Evolutionary conservation across 2,329 filamentous ascomycete genomes (phyloP).

Genomic region (Xylaria sp.): DNA sequence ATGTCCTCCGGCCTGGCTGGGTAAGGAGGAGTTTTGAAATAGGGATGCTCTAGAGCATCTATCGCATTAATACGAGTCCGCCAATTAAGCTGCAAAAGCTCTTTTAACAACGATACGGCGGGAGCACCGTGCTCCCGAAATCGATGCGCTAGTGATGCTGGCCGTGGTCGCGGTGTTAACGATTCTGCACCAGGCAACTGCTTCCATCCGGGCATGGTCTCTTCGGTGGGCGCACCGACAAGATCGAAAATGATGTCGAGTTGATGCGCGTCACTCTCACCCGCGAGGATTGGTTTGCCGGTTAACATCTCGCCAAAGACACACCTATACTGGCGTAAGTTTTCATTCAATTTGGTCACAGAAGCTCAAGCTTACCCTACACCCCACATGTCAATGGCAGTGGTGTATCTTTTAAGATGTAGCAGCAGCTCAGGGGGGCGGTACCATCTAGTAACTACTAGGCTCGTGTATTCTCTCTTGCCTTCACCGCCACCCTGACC

Average conservation of each 20-base stretch:
- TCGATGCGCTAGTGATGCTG: conserved; percentile 70
- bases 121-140: conserved; percentile 76
- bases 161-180: conserved; percentile 65
- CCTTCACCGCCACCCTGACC: conserved; percentile 85
- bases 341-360: not conserved
- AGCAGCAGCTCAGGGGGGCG: conserved; percentile 90
- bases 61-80: conserved; percentile 87
- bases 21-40: conserved; percentile 80
- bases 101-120: conserved; percentile 79
- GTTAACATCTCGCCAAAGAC: conserved; percentile 98
- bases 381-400: conserved; percentile 97
- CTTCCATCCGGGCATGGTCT: conserved; percentile 92
- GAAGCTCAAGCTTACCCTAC: conserved; percentile 70
- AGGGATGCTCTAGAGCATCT: conserved; percentile 89
- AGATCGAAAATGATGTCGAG: conserved; percentile 93
- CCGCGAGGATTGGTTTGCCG: conserved; percentile 88
- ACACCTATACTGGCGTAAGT: conserved; percentile 62
- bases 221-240: conserved; percentile 85
- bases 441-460: conserved; percentile 98
- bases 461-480: conserved; percentile 88
- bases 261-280: conserved; percentile 87
- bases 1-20: conserved; percentile 85
- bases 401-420: conserved; percentile 89
- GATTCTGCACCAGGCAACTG: conserved; percentile 80
- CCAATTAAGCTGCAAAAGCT: conserved; percentile 90